These are phyloP conservation scores for Hortiboletus rubellus DNA, from an alignment of 1,284 basidiomycete species.

Conservation along the genomic window DNA sequence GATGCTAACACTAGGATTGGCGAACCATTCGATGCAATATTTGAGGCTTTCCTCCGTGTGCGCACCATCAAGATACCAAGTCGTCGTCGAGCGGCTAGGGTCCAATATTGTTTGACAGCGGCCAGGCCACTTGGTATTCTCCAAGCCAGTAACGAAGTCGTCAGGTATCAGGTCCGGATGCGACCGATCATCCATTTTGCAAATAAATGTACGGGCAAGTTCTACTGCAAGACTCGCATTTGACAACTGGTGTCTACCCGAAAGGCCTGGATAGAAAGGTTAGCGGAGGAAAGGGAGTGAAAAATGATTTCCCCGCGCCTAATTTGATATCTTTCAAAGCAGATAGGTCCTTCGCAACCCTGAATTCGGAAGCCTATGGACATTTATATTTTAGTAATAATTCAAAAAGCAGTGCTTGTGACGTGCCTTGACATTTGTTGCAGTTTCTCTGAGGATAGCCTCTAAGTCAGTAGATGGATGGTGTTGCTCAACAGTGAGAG, in stretches of 20 bases:
- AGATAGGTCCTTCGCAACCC: conserved; percentile 50
- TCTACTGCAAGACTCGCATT: conserved; percentile 90
- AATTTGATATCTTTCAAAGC: conserved; percentile 59
- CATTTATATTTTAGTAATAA: background rate
- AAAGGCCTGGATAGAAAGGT: conserved; percentile 57
- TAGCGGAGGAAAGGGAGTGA: background rate
- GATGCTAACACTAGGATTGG: conserved; percentile 53
- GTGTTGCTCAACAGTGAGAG: conserved; percentile 81
- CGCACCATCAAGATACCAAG: conserved; percentile 95
- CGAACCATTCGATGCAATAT: conserved; percentile 89
- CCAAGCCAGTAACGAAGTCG: conserved; percentile 62
- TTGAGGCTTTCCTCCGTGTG: conserved; percentile 92
- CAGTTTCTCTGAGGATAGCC: conserved; percentile 65
- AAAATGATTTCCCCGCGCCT: conserved; percentile 44
- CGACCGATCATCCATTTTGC: conserved; percentile 8
- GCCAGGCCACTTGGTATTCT: conserved; percentile 89
- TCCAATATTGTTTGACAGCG: conserved; percentile 86
- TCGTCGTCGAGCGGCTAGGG: conserved; percentile 48
- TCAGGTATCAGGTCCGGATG: conserved; percentile 45
- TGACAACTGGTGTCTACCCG: conserved; percentile 86
- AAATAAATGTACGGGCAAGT: conserved; percentile 72
- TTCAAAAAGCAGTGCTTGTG: background rate
- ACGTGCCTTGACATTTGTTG: conserved; percentile 62
- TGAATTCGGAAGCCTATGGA: conserved; percentile 62
- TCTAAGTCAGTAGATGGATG: conserved; percentile 71